Conservation (phyloP, 2,329 filamentous ascomycete species). For the Trichoderma gracile region DNA sequence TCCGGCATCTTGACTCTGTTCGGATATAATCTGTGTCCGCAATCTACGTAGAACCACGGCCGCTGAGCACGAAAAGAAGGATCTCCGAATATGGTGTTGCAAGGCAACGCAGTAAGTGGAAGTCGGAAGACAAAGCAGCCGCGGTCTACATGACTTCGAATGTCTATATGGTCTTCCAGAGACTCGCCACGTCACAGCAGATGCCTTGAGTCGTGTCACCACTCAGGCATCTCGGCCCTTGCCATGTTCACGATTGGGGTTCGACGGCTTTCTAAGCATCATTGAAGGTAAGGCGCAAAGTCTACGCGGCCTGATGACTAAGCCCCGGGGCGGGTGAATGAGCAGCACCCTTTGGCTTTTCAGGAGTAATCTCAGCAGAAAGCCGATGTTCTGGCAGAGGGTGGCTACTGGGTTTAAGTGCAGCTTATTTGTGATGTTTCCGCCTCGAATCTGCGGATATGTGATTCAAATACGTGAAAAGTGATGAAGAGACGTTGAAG, state of each 20-base stretch:
- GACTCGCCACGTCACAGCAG: conserved; percentile 21
- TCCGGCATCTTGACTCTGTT: conserved; percentile 27
- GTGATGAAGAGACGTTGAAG: too few relatives aligned
- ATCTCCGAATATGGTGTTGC: neutral
- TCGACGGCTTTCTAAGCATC: conserved; percentile 6
- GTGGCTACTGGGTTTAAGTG: neutral
- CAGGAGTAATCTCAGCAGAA: too few relatives aligned
- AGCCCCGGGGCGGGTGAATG: conserved; percentile 5
- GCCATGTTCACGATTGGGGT: neutral
- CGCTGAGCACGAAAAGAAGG: neutral
- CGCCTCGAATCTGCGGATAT: neutral
- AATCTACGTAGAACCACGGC: neutral
- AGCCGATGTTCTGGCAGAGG: neutral
- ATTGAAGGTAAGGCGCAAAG: conserved; percentile 6
- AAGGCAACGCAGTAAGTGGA: neutral
- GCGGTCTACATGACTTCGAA: conserved; percentile 1
- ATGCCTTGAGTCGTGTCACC: conserved; percentile 13
- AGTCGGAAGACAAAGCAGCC: neutral
- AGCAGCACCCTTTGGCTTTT: neutral
- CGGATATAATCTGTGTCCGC: neutral
- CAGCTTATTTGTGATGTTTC: too few relatives aligned
- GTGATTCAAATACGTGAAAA: too few relatives aligned
- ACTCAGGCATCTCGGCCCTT: neutral
- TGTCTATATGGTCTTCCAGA: neutral
- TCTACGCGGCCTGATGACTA: conserved; percentile 24